These are phyloP conservation scores for Puccinia coronata DNA, from an alignment of 1,284 basidiomycete species.

Conservation along the genomic window DNA sequence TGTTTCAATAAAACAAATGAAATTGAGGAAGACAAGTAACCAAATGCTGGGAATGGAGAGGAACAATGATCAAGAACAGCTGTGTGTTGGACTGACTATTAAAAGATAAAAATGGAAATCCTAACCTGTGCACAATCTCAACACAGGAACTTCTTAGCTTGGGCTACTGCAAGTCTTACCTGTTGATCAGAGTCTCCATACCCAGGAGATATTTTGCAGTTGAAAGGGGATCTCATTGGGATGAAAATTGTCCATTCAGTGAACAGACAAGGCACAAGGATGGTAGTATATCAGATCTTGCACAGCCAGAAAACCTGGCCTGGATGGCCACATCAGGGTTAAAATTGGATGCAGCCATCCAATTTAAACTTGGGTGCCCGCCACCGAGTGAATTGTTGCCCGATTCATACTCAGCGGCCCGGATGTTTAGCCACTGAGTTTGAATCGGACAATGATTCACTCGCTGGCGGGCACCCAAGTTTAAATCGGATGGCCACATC, in stretches of 20 bases:
- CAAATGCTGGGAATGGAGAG: slow-evolving; percentile 68
- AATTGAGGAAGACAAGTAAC: slow-evolving; percentile 88
- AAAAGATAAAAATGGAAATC: neutral
- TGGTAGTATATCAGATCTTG: slow-evolving; percentile 90
- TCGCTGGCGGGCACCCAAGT: too few species aligned
- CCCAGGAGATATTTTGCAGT: slow-evolving; percentile 88
- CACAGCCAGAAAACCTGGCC: too few species aligned
- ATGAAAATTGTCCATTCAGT: slow-evolving; percentile 95
- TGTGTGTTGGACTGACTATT: neutral
- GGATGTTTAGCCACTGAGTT: too few species aligned
- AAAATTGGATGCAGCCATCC: too few species aligned
- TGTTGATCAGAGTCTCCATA: slow-evolving; percentile 74
- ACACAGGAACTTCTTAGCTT: slow-evolving; percentile 94
- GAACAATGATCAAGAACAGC: slow-evolving; percentile 32
- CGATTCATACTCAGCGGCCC: too few species aligned
- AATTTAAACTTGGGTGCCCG: too few species aligned
- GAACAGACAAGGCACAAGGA: slow-evolving; percentile 92
- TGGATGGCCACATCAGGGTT: too few species aligned
- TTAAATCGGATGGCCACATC: too few species aligned
- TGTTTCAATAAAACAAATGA: slow-evolving; percentile 79
- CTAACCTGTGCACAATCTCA: slow-evolving; percentile 86
- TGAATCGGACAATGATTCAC: too few species aligned
- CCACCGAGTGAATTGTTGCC: too few species aligned
- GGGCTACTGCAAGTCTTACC: slow-evolving; percentile 91
- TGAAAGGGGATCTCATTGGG: slow-evolving; percentile 82